Conservation (phyloP, 148 eudicot genomes). For the Rhododendron simsii region DNA sequence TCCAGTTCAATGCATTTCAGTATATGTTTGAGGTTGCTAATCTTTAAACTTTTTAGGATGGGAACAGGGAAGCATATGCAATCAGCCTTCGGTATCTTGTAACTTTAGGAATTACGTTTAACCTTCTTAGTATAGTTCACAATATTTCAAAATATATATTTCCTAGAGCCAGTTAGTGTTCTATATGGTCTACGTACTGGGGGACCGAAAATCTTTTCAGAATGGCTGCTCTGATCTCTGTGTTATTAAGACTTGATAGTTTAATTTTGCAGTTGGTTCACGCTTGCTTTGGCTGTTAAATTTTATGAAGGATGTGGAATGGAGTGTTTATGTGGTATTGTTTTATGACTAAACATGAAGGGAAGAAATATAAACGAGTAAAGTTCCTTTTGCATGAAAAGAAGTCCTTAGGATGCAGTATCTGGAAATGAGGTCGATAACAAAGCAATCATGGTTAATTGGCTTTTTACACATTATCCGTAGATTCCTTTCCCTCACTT, state of each 20-base stretch:
- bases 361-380: not conserved
- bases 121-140: not conserved
- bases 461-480: too few species aligned
- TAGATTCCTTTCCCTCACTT: not conserved
- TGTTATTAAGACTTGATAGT: not conserved
- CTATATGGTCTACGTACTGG: not conserved
- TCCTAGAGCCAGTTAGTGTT: not conserved
- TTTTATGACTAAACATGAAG: not conserved
- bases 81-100: not conserved
- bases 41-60: not conserved
- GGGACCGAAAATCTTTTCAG: not conserved
- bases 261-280: not conserved
- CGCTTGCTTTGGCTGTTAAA: not conserved
- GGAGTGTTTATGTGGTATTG: not conserved
- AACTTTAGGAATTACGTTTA: not conserved
- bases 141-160: not conserved
- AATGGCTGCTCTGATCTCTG: not conserved
- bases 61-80: not conserved
- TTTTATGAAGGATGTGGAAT: not conserved
- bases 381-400: not conserved
- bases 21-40: not conserved
- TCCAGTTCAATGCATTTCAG: not conserved
- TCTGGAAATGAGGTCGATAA: not conserved
- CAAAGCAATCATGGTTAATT: not conserved
- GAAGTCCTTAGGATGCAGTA: not conserved